Conservation (phyloP, 2,329 filamentous ascomycete genomes). For the Pyrenophora tritici-repentis region DNA sequence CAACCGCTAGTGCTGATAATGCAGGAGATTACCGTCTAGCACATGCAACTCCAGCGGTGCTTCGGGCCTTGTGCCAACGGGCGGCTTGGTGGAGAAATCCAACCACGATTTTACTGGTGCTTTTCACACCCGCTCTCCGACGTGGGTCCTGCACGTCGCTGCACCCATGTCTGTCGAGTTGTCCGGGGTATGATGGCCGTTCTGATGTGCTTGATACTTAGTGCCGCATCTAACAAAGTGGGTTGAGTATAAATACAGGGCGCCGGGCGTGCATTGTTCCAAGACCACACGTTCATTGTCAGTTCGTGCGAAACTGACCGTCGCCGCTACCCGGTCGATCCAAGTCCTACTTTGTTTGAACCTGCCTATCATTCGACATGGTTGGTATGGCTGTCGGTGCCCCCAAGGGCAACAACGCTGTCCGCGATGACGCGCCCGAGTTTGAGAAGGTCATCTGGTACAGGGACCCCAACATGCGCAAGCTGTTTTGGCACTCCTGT, state of each 20-base stretch:
- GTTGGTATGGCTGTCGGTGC: conserved; percentile 22
- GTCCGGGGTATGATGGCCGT: conserved; percentile 9
- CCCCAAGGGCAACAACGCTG: conserved; percentile 31
- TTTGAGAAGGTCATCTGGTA: conserved; percentile 60
- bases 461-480: conserved; percentile 60
- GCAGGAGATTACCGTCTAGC: conserved; percentile 13
- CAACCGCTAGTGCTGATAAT: conserved; percentile 8
- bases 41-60: conserved; percentile 25
- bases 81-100: conserved; percentile 23
- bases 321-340: not conserved
- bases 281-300: conserved; percentile 19
- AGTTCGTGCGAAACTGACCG: conserved; percentile 10
- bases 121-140: conserved; percentile 14
- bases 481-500: conserved; percentile 59
- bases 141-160: conserved; percentile 19
- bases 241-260: conserved; percentile 27
- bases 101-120: conserved; percentile 24
- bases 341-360: not conserved
- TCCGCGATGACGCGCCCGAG: conserved; percentile 55
- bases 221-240: conserved; percentile 5
- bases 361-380: conserved; percentile 10
- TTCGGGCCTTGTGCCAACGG: conserved; percentile 29
- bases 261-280: conserved; percentile 13
- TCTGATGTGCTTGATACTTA: conserved; percentile 5
- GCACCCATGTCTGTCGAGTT: conserved; percentile 23